phyloP scores from a whole-genome alignment of 345 rosid genomes.

The Rhizophora apiculata region DNA sequence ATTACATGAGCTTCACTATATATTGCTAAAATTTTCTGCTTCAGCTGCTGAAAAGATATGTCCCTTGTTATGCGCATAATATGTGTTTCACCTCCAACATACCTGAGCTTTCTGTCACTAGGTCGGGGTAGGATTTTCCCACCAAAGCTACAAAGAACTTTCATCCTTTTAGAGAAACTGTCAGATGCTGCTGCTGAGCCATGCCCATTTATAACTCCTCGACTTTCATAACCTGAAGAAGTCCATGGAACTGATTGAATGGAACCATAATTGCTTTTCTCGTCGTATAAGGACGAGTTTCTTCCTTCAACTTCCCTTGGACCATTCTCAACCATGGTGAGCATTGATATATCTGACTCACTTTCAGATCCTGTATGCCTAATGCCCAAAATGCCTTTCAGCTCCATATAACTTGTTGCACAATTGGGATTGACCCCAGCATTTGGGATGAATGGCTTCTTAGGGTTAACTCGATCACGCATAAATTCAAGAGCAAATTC shows the following conservation, averaged over 20 bases:
- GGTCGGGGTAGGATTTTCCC: constrained; percentile 90
- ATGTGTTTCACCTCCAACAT: constrained; percentile 87
- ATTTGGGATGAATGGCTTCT: constrained; percentile 42
- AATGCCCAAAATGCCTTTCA: constrained; percentile 57
- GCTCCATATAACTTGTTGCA: constrained; percentile 56
- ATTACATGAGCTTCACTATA: constrained; percentile 58
- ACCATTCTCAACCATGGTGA: constrained; percentile 40
- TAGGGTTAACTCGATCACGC: constrained; percentile 73
- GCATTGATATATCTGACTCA: constrained; percentile 58
- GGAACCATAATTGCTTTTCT: constrained; percentile 43
- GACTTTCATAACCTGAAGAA: constrained; percentile 36
- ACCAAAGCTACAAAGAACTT: constrained; percentile 85
- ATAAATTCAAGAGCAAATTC: constrained; percentile 89
- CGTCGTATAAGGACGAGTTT: constrained; percentile 36
- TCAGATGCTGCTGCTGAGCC: constrained; percentile 43
- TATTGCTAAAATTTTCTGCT: constrained; percentile 55
- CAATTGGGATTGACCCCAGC: constrained; percentile 41
- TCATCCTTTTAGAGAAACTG: constrained; percentile 47
- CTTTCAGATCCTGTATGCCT: constrained; percentile 63
- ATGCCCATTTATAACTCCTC: constrained; percentile 30
- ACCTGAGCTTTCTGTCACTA: constrained; percentile 82
- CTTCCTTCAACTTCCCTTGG: constrained; percentile 46
- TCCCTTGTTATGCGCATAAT: constrained; percentile 61
- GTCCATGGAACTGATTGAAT: constrained; percentile 46
- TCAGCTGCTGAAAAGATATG: constrained; percentile 58